Conservation (phyloP, 1,139 yeast species). For the Suhomyces bolitotheri region DNA sequence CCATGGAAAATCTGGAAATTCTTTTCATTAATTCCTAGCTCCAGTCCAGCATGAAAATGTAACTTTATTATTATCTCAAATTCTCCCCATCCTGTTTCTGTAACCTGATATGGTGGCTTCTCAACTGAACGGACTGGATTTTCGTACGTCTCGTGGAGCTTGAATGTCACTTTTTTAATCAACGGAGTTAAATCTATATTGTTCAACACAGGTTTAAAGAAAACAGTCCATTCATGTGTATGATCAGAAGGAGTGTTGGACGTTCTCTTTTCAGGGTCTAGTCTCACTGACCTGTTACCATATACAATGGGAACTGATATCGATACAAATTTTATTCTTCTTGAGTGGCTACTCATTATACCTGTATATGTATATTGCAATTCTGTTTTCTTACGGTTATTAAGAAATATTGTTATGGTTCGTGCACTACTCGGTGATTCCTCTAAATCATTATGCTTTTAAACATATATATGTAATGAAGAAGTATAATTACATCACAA, state of each 20-base stretch:
- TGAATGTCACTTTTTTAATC: slow-evolving; percentile 88
- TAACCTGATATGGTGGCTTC: slow-evolving; percentile 87
- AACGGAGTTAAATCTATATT: slow-evolving; percentile 76
- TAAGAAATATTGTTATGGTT: too few species aligned
- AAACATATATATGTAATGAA: not conserved
- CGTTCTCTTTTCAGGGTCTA: slow-evolving; percentile 61
- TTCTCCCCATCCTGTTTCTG: slow-evolving; percentile 99
- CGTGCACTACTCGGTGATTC: not conserved
- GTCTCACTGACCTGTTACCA: slow-evolving; percentile 82
- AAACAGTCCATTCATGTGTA: slow-evolving; percentile 95
- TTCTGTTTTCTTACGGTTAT: not conserved
- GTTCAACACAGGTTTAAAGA: slow-evolving; percentile 78
- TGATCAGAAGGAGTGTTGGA: slow-evolving; percentile 82
- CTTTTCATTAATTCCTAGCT: slow-evolving; percentile 69
- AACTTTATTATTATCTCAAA: slow-evolving; percentile 89
- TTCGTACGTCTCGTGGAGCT: slow-evolving; percentile 90
- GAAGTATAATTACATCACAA: too few species aligned
- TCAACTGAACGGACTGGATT: slow-evolving; percentile 83
- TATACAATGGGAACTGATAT: slow-evolving; percentile 82
- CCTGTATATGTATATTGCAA: not conserved
- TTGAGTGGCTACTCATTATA: slow-evolving; percentile 26
- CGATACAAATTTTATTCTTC: slow-evolving; percentile 64
- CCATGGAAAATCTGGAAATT: slow-evolving; percentile 85
- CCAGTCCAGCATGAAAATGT: slow-evolving; percentile 79
- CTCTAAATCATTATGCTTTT: not conserved